Percentiles rank a stretch among this genome's conserved stretches.
These are phyloP conservation scores for Penicillium psychrofluorescens DNA, from an alignment of 495 filamentous ascomycete species.

Conservation along the genomic window DNA sequence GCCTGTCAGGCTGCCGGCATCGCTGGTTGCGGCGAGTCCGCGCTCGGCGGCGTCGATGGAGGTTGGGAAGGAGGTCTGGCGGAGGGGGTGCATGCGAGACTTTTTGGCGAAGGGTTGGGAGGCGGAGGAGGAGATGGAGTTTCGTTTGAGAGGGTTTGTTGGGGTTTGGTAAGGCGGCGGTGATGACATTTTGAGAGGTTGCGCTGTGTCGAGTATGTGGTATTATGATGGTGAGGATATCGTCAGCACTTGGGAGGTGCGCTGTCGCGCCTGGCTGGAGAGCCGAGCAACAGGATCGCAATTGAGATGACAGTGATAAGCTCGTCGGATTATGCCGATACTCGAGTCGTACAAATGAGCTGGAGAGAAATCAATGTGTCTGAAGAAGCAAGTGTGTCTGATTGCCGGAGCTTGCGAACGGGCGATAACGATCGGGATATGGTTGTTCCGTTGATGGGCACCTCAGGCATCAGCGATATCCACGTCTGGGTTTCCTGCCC, in stretches of 20 bases:
- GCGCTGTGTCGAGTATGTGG: not conserved
- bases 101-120: conserved; percentile 28
- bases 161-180: conserved; percentile 30
- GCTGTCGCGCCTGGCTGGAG: not conserved
- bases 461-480: too few species aligned
- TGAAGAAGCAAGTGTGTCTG: too few species aligned
- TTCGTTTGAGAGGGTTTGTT: conserved; percentile 36
- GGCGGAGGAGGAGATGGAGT: conserved; percentile 32
- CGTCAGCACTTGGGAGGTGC: not conserved
- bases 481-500: too few species aligned
- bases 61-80: conserved; percentile 83
- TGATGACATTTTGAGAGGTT: conserved; percentile 32
- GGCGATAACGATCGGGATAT: too few species aligned
- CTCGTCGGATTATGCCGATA: too few species aligned
- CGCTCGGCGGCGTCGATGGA: conserved; percentile 41
- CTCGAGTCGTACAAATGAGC: too few species aligned
- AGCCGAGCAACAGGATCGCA: not conserved
- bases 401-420: too few species aligned
- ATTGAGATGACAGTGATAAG: not conserved
- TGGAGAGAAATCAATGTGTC: too few species aligned
- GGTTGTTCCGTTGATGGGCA: too few species aligned
- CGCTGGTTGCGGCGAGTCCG: conserved; percentile 60
- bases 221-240: too few species aligned
- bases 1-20: conserved; percentile 62
- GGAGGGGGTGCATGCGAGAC: conserved; percentile 61